Evolutionary conservation across 495 filamentous ascomycete genomes (phyloP), one percentile per base, ranked within the genome.

Genomic region (Lichina pygmaea): DNA sequence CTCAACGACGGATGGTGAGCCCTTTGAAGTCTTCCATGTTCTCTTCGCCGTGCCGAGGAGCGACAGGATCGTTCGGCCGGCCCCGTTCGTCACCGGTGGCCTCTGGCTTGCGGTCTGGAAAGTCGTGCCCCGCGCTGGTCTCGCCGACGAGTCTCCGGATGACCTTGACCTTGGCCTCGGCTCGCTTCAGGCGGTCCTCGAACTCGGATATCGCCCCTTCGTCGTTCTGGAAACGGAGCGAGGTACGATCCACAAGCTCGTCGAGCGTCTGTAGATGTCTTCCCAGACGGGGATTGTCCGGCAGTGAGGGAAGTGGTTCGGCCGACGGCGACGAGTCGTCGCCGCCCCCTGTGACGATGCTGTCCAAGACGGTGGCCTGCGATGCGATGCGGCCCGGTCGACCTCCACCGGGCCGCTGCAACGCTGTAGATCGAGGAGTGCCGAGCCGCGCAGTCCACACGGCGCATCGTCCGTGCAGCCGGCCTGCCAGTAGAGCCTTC

Each of bases 121-220:
- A 1, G 24, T 24, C 24, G 24, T 24, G 24, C 24, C 2, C 24
- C 24, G 24, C 4, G 24, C 24, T 4, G 11, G 36, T 55, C 50
- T 83, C 79, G 0, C 76, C 75, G 12, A 78, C 60, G 24, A 78
- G 65, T 38, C 71, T 71, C 59, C 85, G 78, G 41, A 93, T 77
- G 42, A 94, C 68, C 57, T 81, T 86, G 1, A 68, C 66, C 54
- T 86, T 86, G n/a, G 74, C 72, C 44, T 75, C 62, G 8, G 83
- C 85, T 50, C 77, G 69, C 60, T 78, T 83, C 44, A 89, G 51
- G 34, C 85, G 66, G 55, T 89, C 81, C 51, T 94, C 84, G 49
- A 85, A 79, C 52, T 86, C 81, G 24, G 75, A 73, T 15, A 93
- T 79, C 6, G 78, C 73, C 41, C 86, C 82, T 51, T 93, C 85